These are phyloP conservation scores for Chrysoporthe austroafricana DNA, from an alignment of 2,329 filamentous ascomycete genomes.

Conservation along the genomic window DNA sequence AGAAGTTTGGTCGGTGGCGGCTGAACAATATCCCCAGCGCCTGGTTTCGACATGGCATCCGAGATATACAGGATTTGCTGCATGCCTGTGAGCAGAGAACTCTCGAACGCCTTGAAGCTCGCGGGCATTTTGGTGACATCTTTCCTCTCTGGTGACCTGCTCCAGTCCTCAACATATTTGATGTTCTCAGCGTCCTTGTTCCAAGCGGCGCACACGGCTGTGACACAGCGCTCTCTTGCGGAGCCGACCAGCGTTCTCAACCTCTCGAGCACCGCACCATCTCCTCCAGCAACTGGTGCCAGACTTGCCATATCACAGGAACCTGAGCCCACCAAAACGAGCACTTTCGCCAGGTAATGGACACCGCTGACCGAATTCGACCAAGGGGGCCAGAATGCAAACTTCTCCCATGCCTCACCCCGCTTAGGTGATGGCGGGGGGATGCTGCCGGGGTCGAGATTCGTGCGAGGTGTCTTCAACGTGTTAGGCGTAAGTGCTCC, in stretches of 20 bases:
- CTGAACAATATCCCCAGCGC: conserved; percentile 75
- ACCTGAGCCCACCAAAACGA: conserved; percentile 82
- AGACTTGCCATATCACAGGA: conserved; percentile 84
- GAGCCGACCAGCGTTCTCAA: conserved; percentile 76
- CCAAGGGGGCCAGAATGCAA: conserved; percentile 94
- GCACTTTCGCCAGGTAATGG: conserved; percentile 82
- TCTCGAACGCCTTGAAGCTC: conserved; percentile 84
- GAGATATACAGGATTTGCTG: conserved; percentile 95
- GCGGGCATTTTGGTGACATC: conserved; percentile 92
- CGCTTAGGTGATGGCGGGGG: conserved; percentile 76
- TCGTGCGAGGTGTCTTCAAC: conserved; percentile 73
- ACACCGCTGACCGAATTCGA: conserved; percentile 92
- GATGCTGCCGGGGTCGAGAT: conserved; percentile 75
- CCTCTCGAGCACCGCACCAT: conserved; percentile 66
- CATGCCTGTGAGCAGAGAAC: conserved; percentile 79
- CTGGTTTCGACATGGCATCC: conserved; percentile 78
- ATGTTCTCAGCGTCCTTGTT: conserved; percentile 91
- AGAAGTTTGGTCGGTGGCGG: conserved; percentile 86
- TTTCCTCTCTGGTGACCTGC: conserved; percentile 75
- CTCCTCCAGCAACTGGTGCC: conserved; percentile 61
- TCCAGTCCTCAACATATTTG: conserved; percentile 93
- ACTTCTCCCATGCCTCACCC: conserved; percentile 88
- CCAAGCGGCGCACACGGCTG: conserved; percentile 88
- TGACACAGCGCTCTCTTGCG: conserved; percentile 82
- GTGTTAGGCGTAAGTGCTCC: conserved; percentile 56